Base-by-base conservation (phyloP, 176 grass and related monocot genomes). In the Themeda triandra region DNA sequence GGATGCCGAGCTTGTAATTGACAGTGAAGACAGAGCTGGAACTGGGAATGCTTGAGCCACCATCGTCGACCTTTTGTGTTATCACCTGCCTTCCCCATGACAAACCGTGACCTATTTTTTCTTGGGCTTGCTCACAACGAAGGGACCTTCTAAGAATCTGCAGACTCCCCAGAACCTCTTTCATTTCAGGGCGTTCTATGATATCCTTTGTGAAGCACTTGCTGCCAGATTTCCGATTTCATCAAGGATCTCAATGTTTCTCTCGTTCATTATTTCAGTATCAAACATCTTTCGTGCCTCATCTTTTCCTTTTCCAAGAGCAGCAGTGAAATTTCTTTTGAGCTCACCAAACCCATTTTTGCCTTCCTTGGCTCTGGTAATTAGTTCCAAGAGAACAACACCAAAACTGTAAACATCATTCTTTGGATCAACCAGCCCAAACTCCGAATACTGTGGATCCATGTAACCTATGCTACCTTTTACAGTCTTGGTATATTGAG, bases 331-430 rank as follows among this genome's bases (percentile, higher is more conserved):
- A 2, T 51, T 53, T 31, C 3, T n/a, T 75, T 33, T 12, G 2
- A 75, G 46, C 10, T 2, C 2, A 56, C 28, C 14, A 54, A 35
- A 7, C 3, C 73, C 48, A 75, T 6, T 56, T 75, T 75, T 2
- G 7, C 48, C 14, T 35, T 28, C 69, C 12, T 46, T 45, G 40
- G 5, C n/a, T 8, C 45, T 21, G 72, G 72, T 75, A 32, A 75
- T 75, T 32, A 75, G 72, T 53, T 75, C 72, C 45, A 75, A 53
- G 3, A 75, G 45, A 75, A 75, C 28, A 75, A 75, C 27, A 9
- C 72, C 72, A 53, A 75, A 75, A 53, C 72, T 75, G 45, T 53
- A 75, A 53, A 75, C 72, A 75, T 75, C 27, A 19, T 1, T 53
- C 29, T 75, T 75, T 12, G 72, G 45, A 23, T 75, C 45, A 75